Evolutionary conservation across 140 eudicot species (phyloP), one percentile per base, ranked within the genome.

Genomic region (Flaveria floridana): DNA sequence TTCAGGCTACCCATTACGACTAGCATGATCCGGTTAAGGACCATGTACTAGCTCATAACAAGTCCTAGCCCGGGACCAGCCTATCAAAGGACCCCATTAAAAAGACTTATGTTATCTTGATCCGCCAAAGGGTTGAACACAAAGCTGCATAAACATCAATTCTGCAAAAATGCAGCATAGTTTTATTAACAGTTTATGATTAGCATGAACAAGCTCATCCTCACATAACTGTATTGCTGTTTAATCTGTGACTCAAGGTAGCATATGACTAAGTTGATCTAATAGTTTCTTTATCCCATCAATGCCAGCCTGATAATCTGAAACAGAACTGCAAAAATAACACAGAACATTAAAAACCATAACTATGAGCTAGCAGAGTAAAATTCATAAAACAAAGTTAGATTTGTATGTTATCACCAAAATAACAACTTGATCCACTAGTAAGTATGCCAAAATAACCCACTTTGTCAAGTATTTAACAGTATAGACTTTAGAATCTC

Each of bases 241-340:
- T 26, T 73, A 34, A 37, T 46, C 30, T 41, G 52, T 23, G 66
- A 70, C 21, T 41, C 74, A 28, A 47, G 76, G 57, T 70, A 68
- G 48, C 73, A 80, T 68, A 37, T 51, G 73, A 65, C 73, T 79
- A 12, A 10, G 57, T 47, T 64, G 20, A 67, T 62, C 25, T 20
- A 1, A 34, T 4, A 46, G 46, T 20, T 25, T 75, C 66, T 58
- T 80, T 78, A 78, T 82, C 70, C 86, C 37, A 18, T 55, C 21
- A 83, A 70, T 28, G 97, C 97, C 77, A 89, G 75, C 85, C 88
- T 85, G 78, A 91, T 73, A 11, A 91, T 78, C 87, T 91, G 97
- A 80, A 76, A 88, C 57, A 91, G 16, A 82, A 86, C 97, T 91
- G 92, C 85, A 79, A 76, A 23, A 23, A 12, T 25, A 64, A 73